Base-by-base conservation (phyloP, 208 protist genomes). In the Wallacemonas sp. region DNA sequence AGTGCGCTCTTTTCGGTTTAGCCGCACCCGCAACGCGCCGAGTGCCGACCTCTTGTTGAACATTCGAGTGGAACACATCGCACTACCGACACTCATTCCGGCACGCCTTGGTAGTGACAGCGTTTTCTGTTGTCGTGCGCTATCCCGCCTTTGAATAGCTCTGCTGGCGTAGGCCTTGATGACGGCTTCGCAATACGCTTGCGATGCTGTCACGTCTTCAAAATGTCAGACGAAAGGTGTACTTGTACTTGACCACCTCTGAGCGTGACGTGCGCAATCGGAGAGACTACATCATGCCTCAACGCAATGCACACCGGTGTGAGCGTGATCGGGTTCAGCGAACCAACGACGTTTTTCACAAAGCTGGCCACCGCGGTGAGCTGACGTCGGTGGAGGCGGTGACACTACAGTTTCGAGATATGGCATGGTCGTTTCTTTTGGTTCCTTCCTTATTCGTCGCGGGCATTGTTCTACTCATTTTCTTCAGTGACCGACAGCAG, bases 391-490 rank as follows among this genome's bases (percentile, higher is more conserved):
- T 56, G 36, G 62, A 84, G 12, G 78, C 64, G 3, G 30, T 79
- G 27, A 74, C 34, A 1, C 51, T 80, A 33, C 73, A 84, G 24
- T 74, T 64, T 26, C 44, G 61, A 0, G 74, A 61, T 14, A 24
- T 75, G 15, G 79, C 75, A 39, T 84, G 79, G 79, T 69, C 74
- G 14, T 84, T 77, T 59, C 34, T 75, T n/a, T 17, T 84, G 2
- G 0, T 84, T 24, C 79, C 79, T 12, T 59, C 74, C 0, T 5
- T 70, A 0, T 47, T 76, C 34, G 4, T 38, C 2, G 22, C 31
- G 19, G 51, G 51, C 0, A 30, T 62, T n/a, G 34, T 62, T 17
- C 38, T 72, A 1, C 3, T 60, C 39, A 72, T 72, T 41, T 53
- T 21, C 51, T 24, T 72, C 30, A 63, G 34, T 1, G 58, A 49